Percentiles rank a stretch among this genome's conserved stretches.
phyloP scores from a whole-genome alignment of 2,329 filamentous ascomycete species.

The Ophiocordyceps unilateralis region DNA sequence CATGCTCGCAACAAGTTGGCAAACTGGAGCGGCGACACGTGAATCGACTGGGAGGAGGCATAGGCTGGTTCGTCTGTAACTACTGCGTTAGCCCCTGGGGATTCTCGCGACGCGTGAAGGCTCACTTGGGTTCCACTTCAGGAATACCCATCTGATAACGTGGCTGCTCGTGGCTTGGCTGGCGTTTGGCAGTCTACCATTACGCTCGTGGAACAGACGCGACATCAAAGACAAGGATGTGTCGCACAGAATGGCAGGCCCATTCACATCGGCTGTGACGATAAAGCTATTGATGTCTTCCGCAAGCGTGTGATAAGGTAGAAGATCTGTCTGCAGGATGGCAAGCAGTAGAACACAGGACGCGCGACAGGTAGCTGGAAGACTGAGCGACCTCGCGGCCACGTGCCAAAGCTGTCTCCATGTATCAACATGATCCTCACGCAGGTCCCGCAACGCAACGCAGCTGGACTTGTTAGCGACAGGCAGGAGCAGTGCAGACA shows the following conservation, averaged over 20 bases:
- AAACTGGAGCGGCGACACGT: constrained; percentile 48
- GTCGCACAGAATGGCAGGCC: constrained; percentile 64
- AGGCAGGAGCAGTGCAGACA: background rate
- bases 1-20: constrained; percentile 53
- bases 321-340: constrained; percentile 47
- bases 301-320: constrained; percentile 49
- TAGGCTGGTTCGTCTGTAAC: constrained; percentile 46
- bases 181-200: constrained; percentile 49
- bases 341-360: constrained; percentile 57
- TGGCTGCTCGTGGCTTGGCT: constrained; percentile 52
- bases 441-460: constrained; percentile 7
- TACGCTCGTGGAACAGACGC: constrained; percentile 47
- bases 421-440: constrained; percentile 19
- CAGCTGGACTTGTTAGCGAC: constrained; percentile 15
- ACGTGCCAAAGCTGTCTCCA: constrained; percentile 70
- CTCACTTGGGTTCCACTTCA: constrained; percentile 68
- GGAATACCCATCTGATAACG: constrained; percentile 66
- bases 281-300: constrained; percentile 58
- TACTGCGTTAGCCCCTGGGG: background rate
- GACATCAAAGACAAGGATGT: constrained; percentile 59
- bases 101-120: constrained; percentile 39
- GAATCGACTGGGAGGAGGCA: constrained; percentile 44
- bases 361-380: constrained; percentile 54
- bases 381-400: constrained; percentile 51
- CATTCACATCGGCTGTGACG: constrained; percentile 62